Evolutionary conservation across 495 filamentous ascomycete species (phyloP).

Genomic region (Pseudoneurospora amorphoporcata): DNA sequence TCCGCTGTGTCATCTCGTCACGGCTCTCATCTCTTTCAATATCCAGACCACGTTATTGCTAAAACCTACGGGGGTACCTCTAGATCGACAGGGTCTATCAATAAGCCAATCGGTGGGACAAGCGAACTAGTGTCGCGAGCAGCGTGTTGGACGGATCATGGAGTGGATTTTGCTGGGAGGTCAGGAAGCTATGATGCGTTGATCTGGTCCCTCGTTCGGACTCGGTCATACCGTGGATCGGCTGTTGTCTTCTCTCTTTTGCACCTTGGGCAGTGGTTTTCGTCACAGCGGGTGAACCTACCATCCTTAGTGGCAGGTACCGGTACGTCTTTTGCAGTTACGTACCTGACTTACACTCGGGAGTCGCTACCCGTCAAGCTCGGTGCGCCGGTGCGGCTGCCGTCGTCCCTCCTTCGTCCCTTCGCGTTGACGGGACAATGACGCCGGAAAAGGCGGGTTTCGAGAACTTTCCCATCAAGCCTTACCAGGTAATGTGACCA

Average conservation of each 20-base stretch:
- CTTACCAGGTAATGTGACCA: not conserved
- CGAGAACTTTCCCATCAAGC: slow-evolving; percentile 4
- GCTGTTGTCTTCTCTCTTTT: not conserved
- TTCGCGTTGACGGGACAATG: not conserved
- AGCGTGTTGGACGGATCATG: not conserved
- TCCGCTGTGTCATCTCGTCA: not conserved
- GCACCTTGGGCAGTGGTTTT: not conserved
- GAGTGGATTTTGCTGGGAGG: not conserved
- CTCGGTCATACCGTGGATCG: not conserved
- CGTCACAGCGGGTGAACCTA: not conserved
- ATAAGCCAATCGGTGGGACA: not conserved
- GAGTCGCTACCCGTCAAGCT: not conserved
- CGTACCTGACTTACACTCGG: not conserved
- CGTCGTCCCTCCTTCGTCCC: not conserved
- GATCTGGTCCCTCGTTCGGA: not conserved
- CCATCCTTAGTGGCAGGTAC: not conserved
- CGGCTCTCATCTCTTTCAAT: not conserved
- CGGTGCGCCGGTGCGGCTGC: not conserved
- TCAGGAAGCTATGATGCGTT: not conserved
- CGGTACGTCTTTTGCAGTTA: not conserved
- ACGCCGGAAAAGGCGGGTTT: slow-evolving; percentile 1
- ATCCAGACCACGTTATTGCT: not conserved
- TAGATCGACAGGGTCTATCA: not conserved
- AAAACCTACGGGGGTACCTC: not conserved
- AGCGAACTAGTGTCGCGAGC: not conserved